Conservation (phyloP, 2,329 filamentous ascomycete genomes). For the Thielaviopsis musarum region DNA sequence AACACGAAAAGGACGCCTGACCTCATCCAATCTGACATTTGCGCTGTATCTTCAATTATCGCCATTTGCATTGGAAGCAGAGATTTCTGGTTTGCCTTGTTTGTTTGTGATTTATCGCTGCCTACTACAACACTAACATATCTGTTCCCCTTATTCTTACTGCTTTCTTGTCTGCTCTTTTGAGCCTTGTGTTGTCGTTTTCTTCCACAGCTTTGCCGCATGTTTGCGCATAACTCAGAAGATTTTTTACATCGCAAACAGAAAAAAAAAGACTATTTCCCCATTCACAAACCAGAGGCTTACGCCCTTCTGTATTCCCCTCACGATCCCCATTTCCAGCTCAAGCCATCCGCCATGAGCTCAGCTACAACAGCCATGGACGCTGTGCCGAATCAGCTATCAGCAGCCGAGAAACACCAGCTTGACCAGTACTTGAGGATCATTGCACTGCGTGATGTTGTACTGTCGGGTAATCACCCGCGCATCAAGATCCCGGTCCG, state of each 20-base stretch:
- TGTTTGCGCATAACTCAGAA: neutral
- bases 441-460: constrained; percentile 59
- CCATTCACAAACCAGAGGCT: neutral
- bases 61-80: neutral
- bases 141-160: neutral
- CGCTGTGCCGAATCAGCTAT: neutral
- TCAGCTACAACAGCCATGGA: neutral
- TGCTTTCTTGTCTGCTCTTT: neutral
- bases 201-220: neutral
- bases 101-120: neutral
- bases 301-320: neutral
- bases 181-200: neutral
- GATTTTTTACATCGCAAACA: neutral
- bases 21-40: neutral
- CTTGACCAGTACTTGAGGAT: constrained; percentile 57
- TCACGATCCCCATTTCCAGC: neutral
- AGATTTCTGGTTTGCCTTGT: neutral
- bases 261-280: neutral
- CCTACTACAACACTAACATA: neutral
- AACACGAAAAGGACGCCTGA: neutral
- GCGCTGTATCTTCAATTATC: neutral
- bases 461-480: constrained; percentile 61
- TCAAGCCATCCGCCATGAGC: neutral
- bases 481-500: constrained; percentile 38
- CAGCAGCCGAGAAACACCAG: constrained; percentile 7